These are phyloP conservation scores for Leishmania aethiopica DNA, from an alignment of 208 protist genomes.

Conservation along the genomic window DNA sequence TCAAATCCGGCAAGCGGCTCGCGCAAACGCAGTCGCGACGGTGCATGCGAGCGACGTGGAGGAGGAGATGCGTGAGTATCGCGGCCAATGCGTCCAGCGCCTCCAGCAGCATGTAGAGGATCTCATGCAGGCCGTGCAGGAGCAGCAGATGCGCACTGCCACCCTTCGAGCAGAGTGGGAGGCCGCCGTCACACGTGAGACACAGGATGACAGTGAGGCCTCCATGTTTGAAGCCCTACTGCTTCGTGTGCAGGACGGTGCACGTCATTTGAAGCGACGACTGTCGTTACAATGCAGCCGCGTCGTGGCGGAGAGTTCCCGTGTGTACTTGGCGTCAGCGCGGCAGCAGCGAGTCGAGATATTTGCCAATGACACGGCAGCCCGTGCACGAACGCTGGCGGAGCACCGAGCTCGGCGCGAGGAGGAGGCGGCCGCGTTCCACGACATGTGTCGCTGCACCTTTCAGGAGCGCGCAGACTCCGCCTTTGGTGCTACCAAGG, in stretches of 20 bases:
- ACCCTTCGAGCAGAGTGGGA: slow-evolving; percentile 22
- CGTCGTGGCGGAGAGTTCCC: slow-evolving; percentile 11
- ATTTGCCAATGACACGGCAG: slow-evolving; percentile 13
- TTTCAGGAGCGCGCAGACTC: slow-evolving; percentile 23
- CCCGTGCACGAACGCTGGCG: slow-evolving; percentile 9
- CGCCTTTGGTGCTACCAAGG: slow-evolving; percentile 23
- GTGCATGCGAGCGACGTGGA: neutral
- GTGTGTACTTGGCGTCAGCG: slow-evolving; percentile 11
- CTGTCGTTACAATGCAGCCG: slow-evolving; percentile 18
- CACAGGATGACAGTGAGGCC: slow-evolving; percentile 5
- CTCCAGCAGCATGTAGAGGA: slow-evolving; percentile 3
- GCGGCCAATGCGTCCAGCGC: slow-evolving; percentile 7
- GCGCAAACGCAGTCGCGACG: neutral
- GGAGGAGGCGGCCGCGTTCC: slow-evolving; percentile 4
- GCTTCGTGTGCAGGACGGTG: slow-evolving; percentile 18
- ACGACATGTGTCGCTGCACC: slow-evolving; percentile 11
- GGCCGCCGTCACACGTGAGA: neutral
- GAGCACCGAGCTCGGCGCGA: neutral
- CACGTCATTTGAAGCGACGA: slow-evolving; percentile 25
- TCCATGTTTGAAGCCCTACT: slow-evolving; percentile 19
- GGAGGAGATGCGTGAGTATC: slow-evolving; percentile 2
- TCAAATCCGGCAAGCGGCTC: neutral
- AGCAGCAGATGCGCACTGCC: slow-evolving; percentile 7
- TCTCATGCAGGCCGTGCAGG: neutral
- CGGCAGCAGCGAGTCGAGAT: slow-evolving; percentile 17